Percentiles rank a stretch among this genome's conserved stretches.
Conservation (phyloP, 2,329 filamentous ascomycete genomes). For the Paracoccidioides brasiliensis region DNA sequence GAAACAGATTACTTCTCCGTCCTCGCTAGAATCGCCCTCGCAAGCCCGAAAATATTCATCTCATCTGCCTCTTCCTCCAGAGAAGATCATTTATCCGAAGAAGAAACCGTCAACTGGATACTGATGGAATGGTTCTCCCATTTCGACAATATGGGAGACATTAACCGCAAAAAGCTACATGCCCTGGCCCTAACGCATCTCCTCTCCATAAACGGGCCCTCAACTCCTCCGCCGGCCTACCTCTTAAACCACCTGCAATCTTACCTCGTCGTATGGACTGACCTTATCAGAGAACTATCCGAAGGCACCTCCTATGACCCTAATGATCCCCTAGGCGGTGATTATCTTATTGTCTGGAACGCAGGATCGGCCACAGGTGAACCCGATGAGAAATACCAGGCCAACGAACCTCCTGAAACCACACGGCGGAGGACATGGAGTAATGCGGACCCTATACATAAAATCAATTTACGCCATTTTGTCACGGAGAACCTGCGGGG, state of each 20-base stretch:
- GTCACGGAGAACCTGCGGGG: slow-evolving; percentile 29
- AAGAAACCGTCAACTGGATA: slow-evolving; percentile 30
- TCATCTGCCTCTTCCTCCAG: slow-evolving; percentile 33
- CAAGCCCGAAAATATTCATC: slow-evolving; percentile 56
- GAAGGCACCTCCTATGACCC: slow-evolving; percentile 28
- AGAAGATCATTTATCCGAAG: slow-evolving; percentile 17
- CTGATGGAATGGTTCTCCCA: slow-evolving; percentile 37
- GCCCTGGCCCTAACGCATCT: slow-evolving; percentile 34
- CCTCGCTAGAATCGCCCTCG: slow-evolving; percentile 63
- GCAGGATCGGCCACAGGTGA: slow-evolving; percentile 15
- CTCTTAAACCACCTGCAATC: slow-evolving; percentile 34
- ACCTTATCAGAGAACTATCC: slow-evolving; percentile 32
- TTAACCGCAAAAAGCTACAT: slow-evolving; percentile 35
- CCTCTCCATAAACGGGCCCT: slow-evolving; percentile 25
- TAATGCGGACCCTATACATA: slow-evolving; percentile 29
- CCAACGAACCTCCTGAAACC: slow-evolving; percentile 29
- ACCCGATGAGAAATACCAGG: slow-evolving; percentile 21
- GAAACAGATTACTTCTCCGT: slow-evolving; percentile 79
- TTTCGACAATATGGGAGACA: slow-evolving; percentile 36
- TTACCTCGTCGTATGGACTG: slow-evolving; percentile 35
- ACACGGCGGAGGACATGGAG: slow-evolving; percentile 29
- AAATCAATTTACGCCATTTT: slow-evolving; percentile 33
- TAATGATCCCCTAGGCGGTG: slow-evolving; percentile 20
- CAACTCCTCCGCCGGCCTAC: slow-evolving; percentile 26
- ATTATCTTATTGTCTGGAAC: slow-evolving; percentile 32